Conservation (phyloP, 371 early-diverging fungal genomes). For the Rhizopus delemar region DNA sequence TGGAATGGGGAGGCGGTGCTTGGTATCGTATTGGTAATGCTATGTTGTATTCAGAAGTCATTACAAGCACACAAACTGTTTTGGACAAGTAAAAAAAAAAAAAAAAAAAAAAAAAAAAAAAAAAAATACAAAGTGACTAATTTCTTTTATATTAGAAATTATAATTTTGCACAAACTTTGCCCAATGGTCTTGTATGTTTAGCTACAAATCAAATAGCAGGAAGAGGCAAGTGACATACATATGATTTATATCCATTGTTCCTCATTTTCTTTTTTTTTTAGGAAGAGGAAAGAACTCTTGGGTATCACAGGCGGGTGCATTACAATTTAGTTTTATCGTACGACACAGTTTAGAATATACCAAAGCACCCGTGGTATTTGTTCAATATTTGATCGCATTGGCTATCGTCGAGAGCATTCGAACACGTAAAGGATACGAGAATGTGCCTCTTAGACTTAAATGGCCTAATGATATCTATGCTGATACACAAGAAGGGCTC, state of each 20-base stretch:
- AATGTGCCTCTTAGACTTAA: conserved; percentile 81
- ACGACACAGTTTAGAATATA: conserved; percentile 61
- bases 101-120: not conserved
- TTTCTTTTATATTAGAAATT: conserved; percentile 46
- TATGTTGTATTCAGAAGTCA: conserved; percentile 71
- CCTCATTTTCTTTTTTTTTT: not conserved
- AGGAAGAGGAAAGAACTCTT: conserved; percentile 80
- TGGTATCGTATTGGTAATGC: conserved; percentile 64
- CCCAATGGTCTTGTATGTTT: conserved; percentile 77
- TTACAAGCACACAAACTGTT: conserved; percentile 87
- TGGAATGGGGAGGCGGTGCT: conserved; percentile 26
- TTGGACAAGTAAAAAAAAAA: conserved; percentile 69
- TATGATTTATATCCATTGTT: not conserved
- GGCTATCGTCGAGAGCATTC: conserved; percentile 80
- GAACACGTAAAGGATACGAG: conserved; percentile 70
- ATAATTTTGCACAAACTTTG: conserved; percentile 56
- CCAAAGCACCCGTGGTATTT: conserved; percentile 72
- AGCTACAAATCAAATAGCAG: conserved; percentile 76
- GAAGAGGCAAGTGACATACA: conserved; percentile 58
- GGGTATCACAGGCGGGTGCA: conserved; percentile 92
- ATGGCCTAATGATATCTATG: conserved; percentile 97
- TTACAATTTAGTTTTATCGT: conserved; percentile 83
- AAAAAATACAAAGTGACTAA: not conserved
- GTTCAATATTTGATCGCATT: conserved; percentile 89
- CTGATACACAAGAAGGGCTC: conserved; percentile 32